These are phyloP conservation scores for Vicia sativa DNA, from an alignment of 306 rosid species.

Conservation along the genomic window DNA sequence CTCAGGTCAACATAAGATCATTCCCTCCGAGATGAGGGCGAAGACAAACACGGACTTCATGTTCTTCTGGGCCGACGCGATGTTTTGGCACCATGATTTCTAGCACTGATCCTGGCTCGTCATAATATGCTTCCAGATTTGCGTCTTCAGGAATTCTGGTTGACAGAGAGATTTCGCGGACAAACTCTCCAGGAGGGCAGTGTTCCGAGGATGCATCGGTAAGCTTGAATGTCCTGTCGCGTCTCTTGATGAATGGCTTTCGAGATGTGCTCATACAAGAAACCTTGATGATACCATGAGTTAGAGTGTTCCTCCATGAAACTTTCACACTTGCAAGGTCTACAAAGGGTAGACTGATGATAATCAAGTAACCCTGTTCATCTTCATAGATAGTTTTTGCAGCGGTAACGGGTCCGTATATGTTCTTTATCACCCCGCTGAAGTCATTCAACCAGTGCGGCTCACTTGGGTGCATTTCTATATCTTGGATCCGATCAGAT, in stretches of 20 bases:
- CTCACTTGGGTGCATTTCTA: conserved; percentile 56
- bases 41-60: conserved; percentile 57
- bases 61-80: conserved; percentile 56
- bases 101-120: conserved; percentile 82
- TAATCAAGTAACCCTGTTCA: conserved; percentile 71
- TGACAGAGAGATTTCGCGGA: conserved; percentile 79
- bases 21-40: conserved; percentile 51
- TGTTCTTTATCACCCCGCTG: conserved; percentile 84
- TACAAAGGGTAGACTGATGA: conserved; percentile 81
- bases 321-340: conserved; percentile 90
- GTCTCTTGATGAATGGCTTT: conserved; percentile 72
- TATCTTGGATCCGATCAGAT: conserved; percentile 60
- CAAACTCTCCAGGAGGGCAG: conserved; percentile 91
- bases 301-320: conserved; percentile 86
- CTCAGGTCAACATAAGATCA: conserved; percentile 55
- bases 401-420: conserved; percentile 80
- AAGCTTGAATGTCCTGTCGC: conserved; percentile 81
- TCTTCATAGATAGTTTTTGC: conserved; percentile 95
- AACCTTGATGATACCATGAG: conserved; percentile 83
- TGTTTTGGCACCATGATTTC: conserved; percentile 82
- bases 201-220: conserved; percentile 79
- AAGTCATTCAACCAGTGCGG: conserved; percentile 69
- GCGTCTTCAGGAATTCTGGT: conserved; percentile 93
- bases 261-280: conserved; percentile 85
- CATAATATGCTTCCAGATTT: conserved; percentile 83